These are phyloP conservation scores for Sequoiadendron giganteum DNA, from an alignment of 75 land plant species.

Conservation along the genomic window DNA sequence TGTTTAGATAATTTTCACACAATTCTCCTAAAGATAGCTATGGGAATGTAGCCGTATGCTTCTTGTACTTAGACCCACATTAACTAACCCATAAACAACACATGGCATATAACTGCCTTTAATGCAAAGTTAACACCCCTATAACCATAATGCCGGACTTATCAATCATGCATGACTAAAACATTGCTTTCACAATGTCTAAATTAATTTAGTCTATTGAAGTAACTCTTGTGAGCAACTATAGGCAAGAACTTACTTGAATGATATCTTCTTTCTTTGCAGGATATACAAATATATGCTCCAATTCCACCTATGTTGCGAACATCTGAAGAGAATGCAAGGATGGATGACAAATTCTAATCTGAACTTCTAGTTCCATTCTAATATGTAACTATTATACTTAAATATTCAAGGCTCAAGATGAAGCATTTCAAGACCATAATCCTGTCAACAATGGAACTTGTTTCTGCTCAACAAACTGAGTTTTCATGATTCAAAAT, in stretches of 20 bases:
- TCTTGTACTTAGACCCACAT: neutral
- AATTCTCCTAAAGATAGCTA: neutral
- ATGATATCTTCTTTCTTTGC: neutral
- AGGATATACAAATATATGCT: neutral
- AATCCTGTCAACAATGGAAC: neutral
- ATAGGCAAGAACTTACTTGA: neutral
- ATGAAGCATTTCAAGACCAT: neutral
- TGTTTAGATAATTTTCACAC: too few relatives aligned
- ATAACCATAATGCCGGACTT: neutral
- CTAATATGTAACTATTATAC: neutral
- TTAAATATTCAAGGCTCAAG: neutral
- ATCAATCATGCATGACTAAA: neutral
- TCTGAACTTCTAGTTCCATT: neutral
- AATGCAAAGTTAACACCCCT: neutral
- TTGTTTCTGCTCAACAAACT: too few relatives aligned
- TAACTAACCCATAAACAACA: neutral
- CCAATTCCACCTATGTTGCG: neutral
- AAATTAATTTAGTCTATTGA: neutral
- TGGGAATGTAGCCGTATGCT: neutral
- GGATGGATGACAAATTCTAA: neutral
- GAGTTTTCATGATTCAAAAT: neutral
- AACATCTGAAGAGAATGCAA: constrained; percentile 1
- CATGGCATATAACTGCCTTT: neutral
- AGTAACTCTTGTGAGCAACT: neutral
- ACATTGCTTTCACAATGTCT: neutral